Base-by-base conservation (phyloP, 768 basidiomycete species). In the Tricholoma bakamatsutake region DNA sequence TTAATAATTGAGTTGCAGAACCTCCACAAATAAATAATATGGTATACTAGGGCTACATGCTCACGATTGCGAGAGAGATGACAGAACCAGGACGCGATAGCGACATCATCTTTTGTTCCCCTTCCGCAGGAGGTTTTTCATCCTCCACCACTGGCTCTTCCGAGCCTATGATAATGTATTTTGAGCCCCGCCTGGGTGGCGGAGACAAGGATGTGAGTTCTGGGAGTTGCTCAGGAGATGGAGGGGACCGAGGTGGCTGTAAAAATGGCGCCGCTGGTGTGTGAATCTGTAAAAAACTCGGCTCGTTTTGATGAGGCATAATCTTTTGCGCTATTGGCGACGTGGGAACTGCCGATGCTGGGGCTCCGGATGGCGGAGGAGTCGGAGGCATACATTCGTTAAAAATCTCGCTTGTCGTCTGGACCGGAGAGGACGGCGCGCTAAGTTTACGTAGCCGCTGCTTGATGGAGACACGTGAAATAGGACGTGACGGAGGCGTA, bases 391-490 rank as follows among this genome's bases (percentile, higher is more conserved):
- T 12, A 17, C 31, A 30, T 17, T 7, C 46, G 17, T 48, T 48
- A 7, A n/a, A n/a, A 15, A 9, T 11, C 2, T 48, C 46, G 46
- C 28, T 30, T 48, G 46, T 53, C 18, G n/a, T 9, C 17, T 13
- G 31, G 28, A n/a, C 28, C 18, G 52, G 39, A 13, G 67, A 49
- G 9, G 83, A 69, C 21, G 85, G 85, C 3, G 84, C 76, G 63
- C 85, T 88, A 50, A 83, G 77, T 50, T 86, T 82, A 50, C 88
- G 83, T 53, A 88, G 62, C 33, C 88, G 85, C 58, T 81, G 81
- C 61, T 78, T 82, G 61, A 89, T 61, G 10, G 83, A 81, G 2
- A 76, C 60, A 45, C 73, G 68, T 5, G 75, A 71, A 28, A 71
- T 62, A 56, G 57, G 37, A 37, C 63, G 57, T 52, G 59, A 67